Conservation (phyloP, 345 rosid species). For the Populus tremula region DNA sequence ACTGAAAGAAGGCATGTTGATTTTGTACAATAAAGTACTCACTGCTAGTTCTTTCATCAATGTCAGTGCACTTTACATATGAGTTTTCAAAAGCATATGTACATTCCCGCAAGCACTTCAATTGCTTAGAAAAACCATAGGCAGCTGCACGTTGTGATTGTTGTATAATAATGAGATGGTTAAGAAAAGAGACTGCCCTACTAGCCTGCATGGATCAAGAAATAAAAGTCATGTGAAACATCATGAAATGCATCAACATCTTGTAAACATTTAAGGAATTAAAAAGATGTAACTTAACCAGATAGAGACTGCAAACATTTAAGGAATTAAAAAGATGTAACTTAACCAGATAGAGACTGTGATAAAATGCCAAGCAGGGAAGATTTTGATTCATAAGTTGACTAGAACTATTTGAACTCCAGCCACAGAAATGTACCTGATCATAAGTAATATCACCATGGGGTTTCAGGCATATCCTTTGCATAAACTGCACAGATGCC, state of each 20-base stretch:
- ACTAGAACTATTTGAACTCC: not conserved
- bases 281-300: too few species aligned
- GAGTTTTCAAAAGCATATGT: slow-evolving; percentile 41
- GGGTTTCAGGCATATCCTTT: slow-evolving; percentile 55
- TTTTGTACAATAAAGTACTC: slow-evolving; percentile 47
- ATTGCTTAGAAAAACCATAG: slow-evolving; percentile 51
- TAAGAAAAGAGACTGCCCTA: slow-evolving; percentile 68
- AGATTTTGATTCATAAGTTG: not conserved
- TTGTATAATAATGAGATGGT: slow-evolving; percentile 75
- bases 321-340: too few species aligned
- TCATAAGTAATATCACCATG: slow-evolving; percentile 69
- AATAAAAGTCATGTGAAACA: not conserved
- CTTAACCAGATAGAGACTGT: too few species aligned
- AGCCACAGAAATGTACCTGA: slow-evolving; percentile 51
- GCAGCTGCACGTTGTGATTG: slow-evolving; percentile 64
- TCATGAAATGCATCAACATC: not conserved
- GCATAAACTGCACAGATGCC: slow-evolving; percentile 68
- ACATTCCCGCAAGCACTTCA: slow-evolving; percentile 44
- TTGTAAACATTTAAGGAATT: too few species aligned
- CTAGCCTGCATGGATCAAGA: slow-evolving; percentile 47
- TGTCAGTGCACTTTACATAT: slow-evolving; percentile 28
- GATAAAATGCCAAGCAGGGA: not conserved
- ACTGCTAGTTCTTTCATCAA: slow-evolving; percentile 20
- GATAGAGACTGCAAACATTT: too few species aligned
- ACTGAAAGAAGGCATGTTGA: slow-evolving; percentile 46